These are phyloP conservation scores for Crithidia fasciculata DNA, from an alignment of 208 protist genomes.

Conservation along the genomic window DNA sequence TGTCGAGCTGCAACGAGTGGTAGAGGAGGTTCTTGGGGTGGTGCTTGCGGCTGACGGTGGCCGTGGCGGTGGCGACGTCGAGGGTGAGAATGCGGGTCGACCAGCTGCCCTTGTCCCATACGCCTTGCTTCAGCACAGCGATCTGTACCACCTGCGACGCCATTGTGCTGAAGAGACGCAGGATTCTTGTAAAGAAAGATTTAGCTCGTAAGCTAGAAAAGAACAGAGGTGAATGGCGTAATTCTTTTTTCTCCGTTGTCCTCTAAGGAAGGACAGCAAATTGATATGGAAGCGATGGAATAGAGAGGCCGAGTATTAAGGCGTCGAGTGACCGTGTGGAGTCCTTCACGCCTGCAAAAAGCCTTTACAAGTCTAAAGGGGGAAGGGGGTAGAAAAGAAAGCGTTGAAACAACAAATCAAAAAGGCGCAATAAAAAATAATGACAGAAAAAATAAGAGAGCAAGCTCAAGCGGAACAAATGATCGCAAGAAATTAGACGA, in stretches of 20 bases:
- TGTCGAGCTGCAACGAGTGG: slow-evolving; percentile 2
- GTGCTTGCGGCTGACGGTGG: slow-evolving; percentile 5
- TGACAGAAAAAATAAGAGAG: neutral
- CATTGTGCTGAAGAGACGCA: neutral
- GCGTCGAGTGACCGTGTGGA: too few species aligned
- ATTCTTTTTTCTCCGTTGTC: too few species aligned
- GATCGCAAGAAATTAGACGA: neutral
- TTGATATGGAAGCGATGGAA: neutral
- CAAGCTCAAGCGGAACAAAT: neutral
- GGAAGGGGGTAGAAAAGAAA: neutral
- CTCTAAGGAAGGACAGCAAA: neutral
- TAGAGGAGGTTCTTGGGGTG: slow-evolving; percentile 14
- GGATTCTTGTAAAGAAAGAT: neutral
- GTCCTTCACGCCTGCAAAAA: neutral
- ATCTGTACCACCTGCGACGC: slow-evolving; percentile 2
- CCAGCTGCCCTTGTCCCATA: slow-evolving; percentile 7
- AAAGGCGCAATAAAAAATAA: slow-evolving; percentile 2
- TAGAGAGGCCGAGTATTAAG: neutral
- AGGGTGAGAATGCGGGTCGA: slow-evolving; percentile 20
- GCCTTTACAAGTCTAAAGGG: neutral
- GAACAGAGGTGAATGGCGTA: too few species aligned
- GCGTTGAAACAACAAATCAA: neutral
- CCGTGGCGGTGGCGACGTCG: slow-evolving; percentile 7
- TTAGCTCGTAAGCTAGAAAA: too few species aligned
- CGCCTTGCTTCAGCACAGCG: slow-evolving; percentile 13